Evolutionary conservation across 768 basidiomycete genomes (phyloP).

Genomic region (Xerocomellus chrysenteron): DNA sequence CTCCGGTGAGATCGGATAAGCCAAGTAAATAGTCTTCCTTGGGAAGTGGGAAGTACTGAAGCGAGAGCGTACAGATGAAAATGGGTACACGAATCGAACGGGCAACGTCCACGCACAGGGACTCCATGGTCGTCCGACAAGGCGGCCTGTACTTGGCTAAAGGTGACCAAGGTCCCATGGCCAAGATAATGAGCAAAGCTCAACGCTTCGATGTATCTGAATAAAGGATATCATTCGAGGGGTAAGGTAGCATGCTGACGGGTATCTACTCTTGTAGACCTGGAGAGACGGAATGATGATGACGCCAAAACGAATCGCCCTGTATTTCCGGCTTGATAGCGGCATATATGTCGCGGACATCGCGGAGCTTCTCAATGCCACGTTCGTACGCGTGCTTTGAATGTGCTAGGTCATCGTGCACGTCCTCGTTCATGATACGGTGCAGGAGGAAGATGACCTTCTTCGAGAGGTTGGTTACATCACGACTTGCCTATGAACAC

Average conservation of each 20-base stretch:
- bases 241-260: neutral
- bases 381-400: conserved; percentile 47
- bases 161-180: conserved; percentile 63
- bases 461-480: conserved; percentile 89
- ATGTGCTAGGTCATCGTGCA: conserved; percentile 22
- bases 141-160: conserved; percentile 61
- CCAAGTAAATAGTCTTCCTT: conserved; percentile 89
- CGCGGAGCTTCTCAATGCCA: conserved; percentile 59
- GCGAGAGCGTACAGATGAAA: conserved; percentile 2
- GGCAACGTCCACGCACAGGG: conserved; percentile 49
- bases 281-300: conserved; percentile 70
- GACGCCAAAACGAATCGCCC: conserved; percentile 75
- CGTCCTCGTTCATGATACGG: conserved; percentile 54
- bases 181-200: conserved; percentile 87
- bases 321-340: conserved; percentile 58
- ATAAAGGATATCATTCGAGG: conserved; percentile 16
- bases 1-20: conserved; percentile 91
- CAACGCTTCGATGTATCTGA: conserved; percentile 83
- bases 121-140: conserved; percentile 60
- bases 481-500: conserved; percentile 64
- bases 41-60: conserved; percentile 74
- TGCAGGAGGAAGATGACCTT: conserved; percentile 93
- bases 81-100: conserved; percentile 2
- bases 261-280: conserved; percentile 72
- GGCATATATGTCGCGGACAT: conserved; percentile 66